Evolutionary conservation across 768 basidiomycete species (phyloP).

Genomic region (Mycena venus): DNA sequence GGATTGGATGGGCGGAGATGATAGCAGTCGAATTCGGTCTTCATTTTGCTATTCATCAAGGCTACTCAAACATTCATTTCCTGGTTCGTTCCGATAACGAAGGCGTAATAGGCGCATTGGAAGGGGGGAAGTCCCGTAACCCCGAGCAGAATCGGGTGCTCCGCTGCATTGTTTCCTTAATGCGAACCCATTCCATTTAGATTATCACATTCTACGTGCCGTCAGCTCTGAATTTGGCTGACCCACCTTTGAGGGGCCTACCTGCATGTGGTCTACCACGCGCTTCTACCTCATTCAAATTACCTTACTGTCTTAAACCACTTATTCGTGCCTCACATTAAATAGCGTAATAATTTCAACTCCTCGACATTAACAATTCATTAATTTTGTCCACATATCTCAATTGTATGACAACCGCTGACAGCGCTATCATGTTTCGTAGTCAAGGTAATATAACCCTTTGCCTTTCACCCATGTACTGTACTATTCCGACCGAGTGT

Average conservation of each 20-base stretch:
- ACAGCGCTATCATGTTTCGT: too few species aligned
- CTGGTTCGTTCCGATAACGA: slow-evolving; percentile 45
- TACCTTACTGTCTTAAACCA: not conserved
- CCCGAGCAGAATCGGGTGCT: slow-evolving; percentile 46
- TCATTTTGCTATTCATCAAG: slow-evolving; percentile 37
- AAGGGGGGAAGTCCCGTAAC: slow-evolving; percentile 41
- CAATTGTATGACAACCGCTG: too few species aligned
- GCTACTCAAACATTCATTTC: slow-evolving; percentile 41
- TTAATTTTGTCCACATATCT: too few species aligned
- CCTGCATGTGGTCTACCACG: not conserved
- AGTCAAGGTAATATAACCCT: too few species aligned
- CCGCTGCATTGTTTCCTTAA: slow-evolving; percentile 36
- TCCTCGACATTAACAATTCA: too few species aligned
- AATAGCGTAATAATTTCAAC: too few species aligned
- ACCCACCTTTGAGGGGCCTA: not conserved
- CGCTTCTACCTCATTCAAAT: not conserved
- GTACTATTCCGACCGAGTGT: too few species aligned
- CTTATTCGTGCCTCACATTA: too few species aligned
- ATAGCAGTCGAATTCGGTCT: slow-evolving; percentile 54
- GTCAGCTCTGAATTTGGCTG: not conserved
- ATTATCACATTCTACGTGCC: not conserved
- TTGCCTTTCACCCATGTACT: too few species aligned
- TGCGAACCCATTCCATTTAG: slow-evolving; percentile 41
- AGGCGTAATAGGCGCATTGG: slow-evolving; percentile 46
- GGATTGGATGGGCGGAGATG: slow-evolving; percentile 60